Evolutionary conservation across 192 early-diverging fungal species (phyloP).

Genomic region (Coemansia sp.): DNA sequence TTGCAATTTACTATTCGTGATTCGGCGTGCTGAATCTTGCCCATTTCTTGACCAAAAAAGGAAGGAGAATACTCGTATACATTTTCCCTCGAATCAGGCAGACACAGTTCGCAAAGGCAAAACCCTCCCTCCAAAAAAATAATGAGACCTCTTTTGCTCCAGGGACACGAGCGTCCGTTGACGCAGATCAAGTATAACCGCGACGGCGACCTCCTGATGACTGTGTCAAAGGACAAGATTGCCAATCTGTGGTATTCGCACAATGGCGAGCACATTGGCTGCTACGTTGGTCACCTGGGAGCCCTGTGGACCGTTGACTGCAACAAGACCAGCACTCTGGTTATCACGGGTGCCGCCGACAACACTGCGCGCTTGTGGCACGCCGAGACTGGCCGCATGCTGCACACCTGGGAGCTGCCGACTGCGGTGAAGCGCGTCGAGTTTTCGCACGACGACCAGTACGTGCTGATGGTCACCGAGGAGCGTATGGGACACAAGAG

Average conservation of each 20-base stretch:
- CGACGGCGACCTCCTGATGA: slow-evolving; percentile 97
- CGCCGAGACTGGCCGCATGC: slow-evolving; percentile 83
- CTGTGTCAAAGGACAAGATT: slow-evolving; percentile 90
- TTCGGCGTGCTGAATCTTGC: neutral
- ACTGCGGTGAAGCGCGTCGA: slow-evolving; percentile 89
- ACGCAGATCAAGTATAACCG: slow-evolving; percentile 98
- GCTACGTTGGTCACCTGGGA: slow-evolving; percentile 89
- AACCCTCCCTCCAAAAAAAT: neutral
- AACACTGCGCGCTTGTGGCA: slow-evolving; percentile 90
- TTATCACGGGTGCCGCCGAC: slow-evolving; percentile 89
- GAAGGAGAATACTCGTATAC: neutral
- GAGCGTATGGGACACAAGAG: slow-evolving; percentile 89
- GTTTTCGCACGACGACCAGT: slow-evolving; percentile 87
- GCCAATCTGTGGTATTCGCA: slow-evolving; percentile 95
- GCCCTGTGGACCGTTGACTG: slow-evolving; percentile 94
- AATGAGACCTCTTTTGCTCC: slow-evolving; percentile 82
- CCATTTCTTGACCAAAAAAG: neutral
- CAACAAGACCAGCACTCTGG: slow-evolving; percentile 75
- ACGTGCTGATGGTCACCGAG: slow-evolving; percentile 92
- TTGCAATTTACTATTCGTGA: neutral
- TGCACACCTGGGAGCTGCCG: slow-evolving; percentile 87
- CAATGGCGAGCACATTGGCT: slow-evolving; percentile 96
- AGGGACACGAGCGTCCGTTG: slow-evolving; percentile 94
- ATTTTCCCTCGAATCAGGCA: neutral
- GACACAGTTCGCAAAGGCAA: neutral